phyloP scores from a whole-genome alignment of 345 rosid genomes.

The Barbarea vulgaris region DNA sequence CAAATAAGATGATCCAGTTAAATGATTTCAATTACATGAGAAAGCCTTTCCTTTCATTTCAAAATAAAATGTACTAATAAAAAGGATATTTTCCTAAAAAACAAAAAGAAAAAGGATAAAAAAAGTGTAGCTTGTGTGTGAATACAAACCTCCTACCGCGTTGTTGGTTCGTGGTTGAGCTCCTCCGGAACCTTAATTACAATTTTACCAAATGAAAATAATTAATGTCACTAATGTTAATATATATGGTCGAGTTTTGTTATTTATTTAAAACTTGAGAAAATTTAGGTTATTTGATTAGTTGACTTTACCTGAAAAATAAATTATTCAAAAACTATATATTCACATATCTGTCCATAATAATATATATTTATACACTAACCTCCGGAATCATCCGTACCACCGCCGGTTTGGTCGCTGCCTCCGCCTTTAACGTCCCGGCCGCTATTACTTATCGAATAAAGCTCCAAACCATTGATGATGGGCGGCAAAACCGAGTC shows the following conservation, averaged over 20 bases:
- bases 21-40: too few relatives aligned
- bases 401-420: neutral
- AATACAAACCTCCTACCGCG: slow-evolving; percentile 3
- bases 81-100: too few relatives aligned
- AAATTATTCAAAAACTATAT: neutral
- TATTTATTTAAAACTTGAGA: neutral
- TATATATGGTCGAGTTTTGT: neutral
- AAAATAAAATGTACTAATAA: neutral
- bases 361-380: neutral
- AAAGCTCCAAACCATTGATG: slow-evolving; percentile 31
- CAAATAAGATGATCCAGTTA: neutral
- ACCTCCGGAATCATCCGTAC: slow-evolving; percentile 10
- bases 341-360: too few relatives aligned
- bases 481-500: slow-evolving; percentile 26
- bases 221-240: neutral
- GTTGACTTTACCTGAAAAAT: neutral
- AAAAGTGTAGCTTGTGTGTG: neutral
- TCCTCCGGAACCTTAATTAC: slow-evolving; percentile 1
- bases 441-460: slow-evolving; percentile 33
- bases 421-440: neutral
- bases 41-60: neutral
- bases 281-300: too few relatives aligned
- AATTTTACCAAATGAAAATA: neutral
- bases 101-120: too few relatives aligned
- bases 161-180: neutral